Percentiles rank a stretch among this genome's conserved stretches.
Evolutionary conservation across 225 moss, liverwort and hornwort genomes (phyloP).

Genomic region (Polytrichum commune): DNA sequence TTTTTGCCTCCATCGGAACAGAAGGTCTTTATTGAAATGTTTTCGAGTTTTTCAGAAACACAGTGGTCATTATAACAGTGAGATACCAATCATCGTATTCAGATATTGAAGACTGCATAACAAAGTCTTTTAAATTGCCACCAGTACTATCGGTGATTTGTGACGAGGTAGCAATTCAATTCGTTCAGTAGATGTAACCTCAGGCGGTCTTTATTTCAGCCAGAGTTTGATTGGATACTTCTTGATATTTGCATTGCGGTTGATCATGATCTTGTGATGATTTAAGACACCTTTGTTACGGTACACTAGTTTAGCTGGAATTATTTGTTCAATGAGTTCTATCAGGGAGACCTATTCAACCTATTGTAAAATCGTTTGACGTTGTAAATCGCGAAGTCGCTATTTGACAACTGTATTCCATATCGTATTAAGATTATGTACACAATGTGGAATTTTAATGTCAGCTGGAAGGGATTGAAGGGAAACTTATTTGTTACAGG

Average conservation of each 20-base stretch:
- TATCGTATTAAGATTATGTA: too few relatives aligned
- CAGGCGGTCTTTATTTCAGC: too few relatives aligned
- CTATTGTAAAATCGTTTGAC: background rate
- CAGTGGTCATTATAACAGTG: too few relatives aligned
- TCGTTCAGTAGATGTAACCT: too few relatives aligned
- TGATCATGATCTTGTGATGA: too few relatives aligned
- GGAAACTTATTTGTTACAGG: background rate
- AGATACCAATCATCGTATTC: background rate
- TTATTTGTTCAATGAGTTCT: too few relatives aligned
- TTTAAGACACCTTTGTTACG: too few relatives aligned
- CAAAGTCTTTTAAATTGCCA: background rate
- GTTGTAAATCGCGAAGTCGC: background rate
- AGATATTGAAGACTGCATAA: background rate
- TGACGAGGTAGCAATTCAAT: too few relatives aligned
- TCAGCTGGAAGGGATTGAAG: background rate
- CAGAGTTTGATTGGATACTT: too few relatives aligned
- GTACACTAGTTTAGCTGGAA: too few relatives aligned
- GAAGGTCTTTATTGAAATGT: conserved; percentile 25
- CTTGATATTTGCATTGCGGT: too few relatives aligned
- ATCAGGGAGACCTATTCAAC: too few relatives aligned
- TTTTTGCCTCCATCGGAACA: conserved; percentile 45
- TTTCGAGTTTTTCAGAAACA: background rate
- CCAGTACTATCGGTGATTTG: background rate
- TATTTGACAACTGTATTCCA: background rate
- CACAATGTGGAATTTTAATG: background rate